A percentile compares a stretch with the other conserved stretches of the same genome.
Conservation (phyloP, 495 filamentous ascomycete genomes). For the Tuber aestivum region DNA sequence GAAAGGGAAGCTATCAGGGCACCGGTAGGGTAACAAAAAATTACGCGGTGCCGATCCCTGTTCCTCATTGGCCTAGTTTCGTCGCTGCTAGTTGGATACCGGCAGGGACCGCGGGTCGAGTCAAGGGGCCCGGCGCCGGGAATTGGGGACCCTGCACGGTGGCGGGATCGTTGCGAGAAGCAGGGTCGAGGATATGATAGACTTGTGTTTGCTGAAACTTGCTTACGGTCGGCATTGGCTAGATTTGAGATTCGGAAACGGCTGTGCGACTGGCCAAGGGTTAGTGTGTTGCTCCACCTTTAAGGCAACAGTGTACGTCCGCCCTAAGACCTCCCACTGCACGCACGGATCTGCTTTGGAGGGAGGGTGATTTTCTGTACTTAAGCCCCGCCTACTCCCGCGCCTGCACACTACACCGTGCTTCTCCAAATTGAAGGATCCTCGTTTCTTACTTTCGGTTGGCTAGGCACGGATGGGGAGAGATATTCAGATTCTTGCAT, state of each 20-base stretch:
- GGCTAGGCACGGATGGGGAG: background rate
- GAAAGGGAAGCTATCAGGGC: background rate
- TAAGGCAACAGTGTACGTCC: background rate
- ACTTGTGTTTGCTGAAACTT: background rate
- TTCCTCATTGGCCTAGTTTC: background rate
- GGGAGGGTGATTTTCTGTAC: background rate
- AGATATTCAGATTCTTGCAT: background rate
- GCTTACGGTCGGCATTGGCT: background rate
- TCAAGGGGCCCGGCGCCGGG: background rate
- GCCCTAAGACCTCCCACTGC: background rate
- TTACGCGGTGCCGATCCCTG: background rate
- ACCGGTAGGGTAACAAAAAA: background rate
- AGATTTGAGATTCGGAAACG: background rate
- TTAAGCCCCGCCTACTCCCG: background rate
- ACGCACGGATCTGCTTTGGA: background rate
- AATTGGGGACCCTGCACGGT: background rate
- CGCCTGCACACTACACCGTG: background rate
- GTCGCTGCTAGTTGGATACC: background rate
- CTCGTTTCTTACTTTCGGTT: background rate
- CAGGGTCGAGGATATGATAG: background rate
- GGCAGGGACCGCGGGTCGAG: background rate
- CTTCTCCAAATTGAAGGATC: background rate
- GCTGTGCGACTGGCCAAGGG: background rate
- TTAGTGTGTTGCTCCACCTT: background rate
- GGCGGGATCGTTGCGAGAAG: background rate